Conservation (phyloP, 1,139 yeast species). For the Sugiyamaella grinbergsii region DNA sequence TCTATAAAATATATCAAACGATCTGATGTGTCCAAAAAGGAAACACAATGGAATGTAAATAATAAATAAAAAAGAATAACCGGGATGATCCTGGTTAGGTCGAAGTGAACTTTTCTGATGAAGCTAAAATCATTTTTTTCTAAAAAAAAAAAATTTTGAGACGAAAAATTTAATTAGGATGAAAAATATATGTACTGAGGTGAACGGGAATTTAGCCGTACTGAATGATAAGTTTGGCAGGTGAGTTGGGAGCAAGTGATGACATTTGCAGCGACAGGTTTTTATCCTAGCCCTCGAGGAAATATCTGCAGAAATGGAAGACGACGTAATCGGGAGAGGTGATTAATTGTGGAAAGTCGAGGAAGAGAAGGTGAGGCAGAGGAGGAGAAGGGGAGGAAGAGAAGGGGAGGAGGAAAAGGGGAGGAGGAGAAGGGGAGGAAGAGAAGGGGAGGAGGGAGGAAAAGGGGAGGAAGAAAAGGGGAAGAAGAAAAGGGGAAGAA, state of each 20-base stretch:
- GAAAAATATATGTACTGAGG: background rate
- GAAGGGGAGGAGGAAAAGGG: no score
- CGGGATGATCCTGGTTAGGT: conserved; percentile 3
- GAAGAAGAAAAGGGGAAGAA: no score
- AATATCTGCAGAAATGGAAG: background rate
- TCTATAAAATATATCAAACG: no score
- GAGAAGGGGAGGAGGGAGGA: no score
- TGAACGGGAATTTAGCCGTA: background rate
- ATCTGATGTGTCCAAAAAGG: no score
- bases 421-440: no score
- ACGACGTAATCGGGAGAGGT: background rate
- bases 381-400: no score
- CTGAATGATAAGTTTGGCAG: background rate
- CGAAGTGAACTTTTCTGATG: conserved; percentile 1
- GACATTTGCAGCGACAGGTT: background rate
- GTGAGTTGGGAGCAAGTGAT: background rate
- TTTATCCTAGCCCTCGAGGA: conserved; percentile 6
- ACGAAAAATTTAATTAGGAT: background rate
- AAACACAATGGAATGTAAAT: background rate
- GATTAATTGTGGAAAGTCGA: no score
- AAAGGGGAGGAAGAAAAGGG: no score
- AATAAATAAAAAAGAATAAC: background rate
- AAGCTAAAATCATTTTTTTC: conserved; percentile 1
- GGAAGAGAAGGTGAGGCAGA: no score
- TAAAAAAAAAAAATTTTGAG: background rate